phyloP scores from a whole-genome alignment of 1,284 basidiomycete genomes.

The Kwoniella shivajii region DNA sequence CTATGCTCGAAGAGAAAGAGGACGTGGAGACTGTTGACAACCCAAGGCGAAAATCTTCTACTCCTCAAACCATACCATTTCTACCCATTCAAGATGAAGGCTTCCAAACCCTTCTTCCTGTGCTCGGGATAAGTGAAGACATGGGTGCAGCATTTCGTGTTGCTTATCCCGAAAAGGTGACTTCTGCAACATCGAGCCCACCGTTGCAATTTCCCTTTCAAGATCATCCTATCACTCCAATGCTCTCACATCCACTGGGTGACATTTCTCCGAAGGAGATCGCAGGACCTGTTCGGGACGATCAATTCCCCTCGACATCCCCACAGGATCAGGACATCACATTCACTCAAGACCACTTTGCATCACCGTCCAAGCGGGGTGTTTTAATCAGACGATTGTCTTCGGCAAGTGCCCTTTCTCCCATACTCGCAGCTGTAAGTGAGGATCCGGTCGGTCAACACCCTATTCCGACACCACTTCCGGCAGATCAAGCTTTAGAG shows the following conservation, averaged over 20 bases:
- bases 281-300: no score
- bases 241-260: no score
- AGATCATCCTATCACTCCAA: no score
- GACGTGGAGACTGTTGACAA: no score
- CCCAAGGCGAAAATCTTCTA: background rate
- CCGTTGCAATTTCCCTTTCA: background rate
- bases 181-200: no score
- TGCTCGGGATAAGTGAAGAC: no score
- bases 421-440: conserved; percentile 8
- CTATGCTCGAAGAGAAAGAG: no score
- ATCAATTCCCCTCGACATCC: no score
- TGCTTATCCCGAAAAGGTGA: no score
- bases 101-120: background rate
- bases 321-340: no score
- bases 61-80: background rate
- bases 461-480: conserved; percentile 11
- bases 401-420: conserved; percentile 7
- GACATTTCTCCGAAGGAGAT: no score
- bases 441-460: background rate
- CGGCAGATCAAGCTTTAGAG: conserved; percentile 38
- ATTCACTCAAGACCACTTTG: background rate
- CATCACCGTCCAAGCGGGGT: background rate
- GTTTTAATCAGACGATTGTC: conserved; percentile 3
- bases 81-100: background rate
- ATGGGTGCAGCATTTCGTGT: no score